Evolutionary conservation across 257 asterid species (phyloP).

Genomic region (Ballota nigra): DNA sequence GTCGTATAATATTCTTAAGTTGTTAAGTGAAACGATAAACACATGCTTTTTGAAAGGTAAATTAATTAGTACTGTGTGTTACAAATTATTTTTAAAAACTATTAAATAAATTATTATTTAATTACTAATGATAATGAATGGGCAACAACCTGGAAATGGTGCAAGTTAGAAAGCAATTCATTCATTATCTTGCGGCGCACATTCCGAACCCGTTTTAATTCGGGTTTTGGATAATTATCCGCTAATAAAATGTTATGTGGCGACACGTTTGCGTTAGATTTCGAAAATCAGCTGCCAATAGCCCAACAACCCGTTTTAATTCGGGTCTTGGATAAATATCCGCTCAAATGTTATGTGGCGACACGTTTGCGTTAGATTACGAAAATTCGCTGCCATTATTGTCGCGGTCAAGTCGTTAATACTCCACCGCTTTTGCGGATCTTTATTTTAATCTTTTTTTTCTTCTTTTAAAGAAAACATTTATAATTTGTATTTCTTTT

Average conservation of each 20-base stretch:
- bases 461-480: neutral
- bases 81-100: neutral
- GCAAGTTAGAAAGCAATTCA: neutral
- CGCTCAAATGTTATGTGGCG: constrained; percentile 34
- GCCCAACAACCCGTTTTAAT: neutral
- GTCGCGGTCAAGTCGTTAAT: constrained; percentile 17
- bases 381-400: constrained; percentile 1
- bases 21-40: neutral
- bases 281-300: neutral
- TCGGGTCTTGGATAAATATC: constrained; percentile 22
- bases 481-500: neutral
- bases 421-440: neutral
- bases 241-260: constrained; percentile 32
- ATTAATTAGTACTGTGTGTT: neutral
- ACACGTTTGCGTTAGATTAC: constrained; percentile 35
- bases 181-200: constrained; percentile 13
- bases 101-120: neutral
- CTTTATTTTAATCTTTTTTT: neutral
- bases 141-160: constrained; percentile 11
- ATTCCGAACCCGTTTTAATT: constrained; percentile 5
- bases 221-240: constrained; percentile 23
- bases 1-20: too few species aligned
- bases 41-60: neutral
- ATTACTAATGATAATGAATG: neutral
- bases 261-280: constrained; percentile 40